Percentiles rank a stretch among this genome's conserved stretches.
Conservation (phyloP, 192 early-diverging fungal genomes). For the Backusella tuberculispora region DNA sequence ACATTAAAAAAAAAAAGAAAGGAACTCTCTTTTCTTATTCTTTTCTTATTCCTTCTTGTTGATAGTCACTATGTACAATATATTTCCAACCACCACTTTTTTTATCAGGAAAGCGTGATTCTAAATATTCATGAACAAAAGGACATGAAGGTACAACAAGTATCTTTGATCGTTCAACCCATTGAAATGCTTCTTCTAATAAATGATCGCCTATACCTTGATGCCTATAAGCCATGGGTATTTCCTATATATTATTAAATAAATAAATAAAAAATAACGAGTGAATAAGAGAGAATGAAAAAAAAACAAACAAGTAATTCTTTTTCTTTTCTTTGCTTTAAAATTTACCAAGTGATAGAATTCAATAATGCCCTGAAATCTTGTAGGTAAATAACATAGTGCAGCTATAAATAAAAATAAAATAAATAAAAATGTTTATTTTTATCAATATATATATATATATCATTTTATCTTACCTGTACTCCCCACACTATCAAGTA, state of each 20-base stretch:
- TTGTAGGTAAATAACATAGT: constrained; percentile 27
- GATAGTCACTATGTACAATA: constrained; percentile 15
- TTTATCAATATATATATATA: background rate
- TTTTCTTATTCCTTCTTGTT: constrained; percentile 14
- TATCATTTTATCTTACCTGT: constrained; percentile 6
- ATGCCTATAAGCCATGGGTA: constrained; percentile 30
- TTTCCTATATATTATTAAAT: constrained; percentile 30
- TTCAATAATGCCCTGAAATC: constrained; percentile 21
- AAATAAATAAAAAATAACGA: background rate
- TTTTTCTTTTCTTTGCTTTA: too few relatives aligned
- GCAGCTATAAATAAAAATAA: constrained; percentile 20
- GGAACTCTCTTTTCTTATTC: background rate
- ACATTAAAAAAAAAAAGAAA: background rate
- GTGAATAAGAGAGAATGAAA: too few relatives aligned
- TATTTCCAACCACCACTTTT: constrained; percentile 19
- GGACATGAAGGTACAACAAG: constrained; percentile 34
- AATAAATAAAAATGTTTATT: background rate
- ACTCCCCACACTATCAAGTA: constrained; percentile 20
- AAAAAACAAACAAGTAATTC: too few relatives aligned
- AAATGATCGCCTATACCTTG: constrained; percentile 32
- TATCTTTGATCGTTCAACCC: constrained; percentile 26
- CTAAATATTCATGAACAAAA: constrained; percentile 32
- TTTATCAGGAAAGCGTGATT: constrained; percentile 25
- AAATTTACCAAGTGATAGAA: constrained; percentile 26
- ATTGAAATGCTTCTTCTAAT: constrained; percentile 30